Percentiles rank a stretch among this genome's conserved stretches.
Evolutionary conservation across 805 yeast species (phyloP).

Genomic region (Kuraishia molischiana): DNA sequence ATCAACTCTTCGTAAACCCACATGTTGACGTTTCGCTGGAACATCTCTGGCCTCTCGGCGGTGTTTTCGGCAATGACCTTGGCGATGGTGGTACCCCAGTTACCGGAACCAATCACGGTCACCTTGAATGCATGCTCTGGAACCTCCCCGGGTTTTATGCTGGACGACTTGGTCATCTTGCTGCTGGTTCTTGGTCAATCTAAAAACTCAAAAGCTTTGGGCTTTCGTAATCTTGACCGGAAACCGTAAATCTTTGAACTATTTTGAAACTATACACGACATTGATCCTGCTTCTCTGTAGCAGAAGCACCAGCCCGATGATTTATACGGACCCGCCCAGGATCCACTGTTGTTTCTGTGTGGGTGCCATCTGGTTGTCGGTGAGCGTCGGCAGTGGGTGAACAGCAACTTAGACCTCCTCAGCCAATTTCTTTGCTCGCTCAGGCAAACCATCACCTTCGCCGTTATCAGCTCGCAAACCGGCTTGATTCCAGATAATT

Average conservation of each 20-base stretch:
- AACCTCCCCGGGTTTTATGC: constrained; percentile 15
- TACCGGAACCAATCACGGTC: constrained; percentile 89
- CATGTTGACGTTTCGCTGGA: constrained; percentile 74
- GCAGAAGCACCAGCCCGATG: constrained; percentile 14
- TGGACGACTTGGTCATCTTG: background rate
- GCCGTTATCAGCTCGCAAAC: no score
- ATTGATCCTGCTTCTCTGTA: constrained; percentile 27
- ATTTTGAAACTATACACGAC: no score
- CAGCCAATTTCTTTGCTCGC: no score
- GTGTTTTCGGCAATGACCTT: constrained; percentile 90
- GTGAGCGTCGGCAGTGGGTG: no score
- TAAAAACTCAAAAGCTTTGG: no score
- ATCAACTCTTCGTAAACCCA: constrained; percentile 91
- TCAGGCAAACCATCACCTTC: no score
- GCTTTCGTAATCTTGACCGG: no score
- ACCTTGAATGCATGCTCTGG: constrained; percentile 36
- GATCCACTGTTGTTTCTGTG: constrained; percentile 19
- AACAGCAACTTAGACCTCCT: no score
- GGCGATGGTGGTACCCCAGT: constrained; percentile 98
- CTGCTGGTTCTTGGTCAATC: no score
- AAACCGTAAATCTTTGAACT: no score
- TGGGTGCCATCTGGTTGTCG: constrained; percentile 11
- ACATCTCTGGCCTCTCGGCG: constrained; percentile 58
- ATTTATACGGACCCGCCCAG: constrained; percentile 16
- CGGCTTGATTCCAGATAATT: no score